A percentile compares a stretch with the other conserved stretches of the same genome.
These are phyloP conservation scores for Phyllosticta capitalensis DNA, from an alignment of 2,329 filamentous ascomycete species.

Conservation along the genomic window DNA sequence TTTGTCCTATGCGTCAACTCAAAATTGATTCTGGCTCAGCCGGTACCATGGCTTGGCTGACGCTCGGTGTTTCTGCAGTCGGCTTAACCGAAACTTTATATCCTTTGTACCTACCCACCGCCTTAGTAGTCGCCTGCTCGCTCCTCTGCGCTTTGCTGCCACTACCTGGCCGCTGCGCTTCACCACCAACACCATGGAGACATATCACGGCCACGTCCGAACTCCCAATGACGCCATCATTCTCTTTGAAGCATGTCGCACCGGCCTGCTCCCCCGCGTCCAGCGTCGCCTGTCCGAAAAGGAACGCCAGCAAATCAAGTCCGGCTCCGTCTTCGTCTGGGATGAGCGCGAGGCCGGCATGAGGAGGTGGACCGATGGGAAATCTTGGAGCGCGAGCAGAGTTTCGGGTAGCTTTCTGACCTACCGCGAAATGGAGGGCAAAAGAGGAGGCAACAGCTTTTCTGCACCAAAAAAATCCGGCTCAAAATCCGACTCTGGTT, in stretches of 20 bases:
- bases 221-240: slow-evolving; percentile 96
- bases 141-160: not conserved
- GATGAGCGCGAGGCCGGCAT: slow-evolving; percentile 97
- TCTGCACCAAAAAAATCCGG: slow-evolving; percentile 45
- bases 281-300: slow-evolving; percentile 92
- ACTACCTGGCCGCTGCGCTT: not conserved
- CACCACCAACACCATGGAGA: slow-evolving; percentile 62
- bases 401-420: slow-evolving; percentile 97
- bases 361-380: slow-evolving; percentile 96
- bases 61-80: slow-evolving; percentile 10
- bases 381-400: slow-evolving; percentile 96
- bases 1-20: slow-evolving; percentile 7
- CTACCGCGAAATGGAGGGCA: slow-evolving; percentile 98
- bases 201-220: slow-evolving; percentile 88
- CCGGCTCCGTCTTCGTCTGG: slow-evolving; percentile 99
- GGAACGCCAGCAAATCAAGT: slow-evolving; percentile 90
- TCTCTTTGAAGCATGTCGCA: slow-evolving; percentile 91
- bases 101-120: slow-evolving; percentile 10
- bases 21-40: slow-evolving; percentile 10
- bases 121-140: not conserved
- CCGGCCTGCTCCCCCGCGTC: slow-evolving; percentile 81
- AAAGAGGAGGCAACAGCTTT: slow-evolving; percentile 70
- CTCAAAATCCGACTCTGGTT: slow-evolving; percentile 74
- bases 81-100: slow-evolving; percentile 11
- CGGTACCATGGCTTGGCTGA: slow-evolving; percentile 10